A percentile compares a stretch with the other conserved stretches of the same genome.
These are phyloP conservation scores for Heteromeles arbutifolia DNA, from an alignment of 306 rosid genomes.

Conservation along the genomic window DNA sequence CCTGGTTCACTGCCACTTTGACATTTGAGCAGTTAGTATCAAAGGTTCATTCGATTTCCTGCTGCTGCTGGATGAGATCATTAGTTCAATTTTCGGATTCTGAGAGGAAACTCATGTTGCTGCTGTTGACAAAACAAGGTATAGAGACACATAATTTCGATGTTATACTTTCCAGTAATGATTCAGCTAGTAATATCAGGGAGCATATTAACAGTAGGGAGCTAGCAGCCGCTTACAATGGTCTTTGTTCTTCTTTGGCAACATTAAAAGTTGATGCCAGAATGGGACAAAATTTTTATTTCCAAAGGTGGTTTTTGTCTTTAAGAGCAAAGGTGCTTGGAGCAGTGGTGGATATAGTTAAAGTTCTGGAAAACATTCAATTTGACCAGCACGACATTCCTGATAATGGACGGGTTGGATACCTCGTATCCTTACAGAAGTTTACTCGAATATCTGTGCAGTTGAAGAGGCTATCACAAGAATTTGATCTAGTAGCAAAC, in stretches of 20 bases:
- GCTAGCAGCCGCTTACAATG: slow-evolving; percentile 35
- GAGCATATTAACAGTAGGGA: slow-evolving; percentile 15
- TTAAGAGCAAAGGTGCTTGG: slow-evolving; percentile 41
- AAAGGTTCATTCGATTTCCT: slow-evolving; percentile 33
- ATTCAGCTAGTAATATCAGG: slow-evolving; percentile 4
- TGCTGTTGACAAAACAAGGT: slow-evolving; percentile 24
- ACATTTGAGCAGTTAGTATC: slow-evolving; percentile 30
- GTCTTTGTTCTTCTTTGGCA: slow-evolving; percentile 39
- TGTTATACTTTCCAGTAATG: background rate
- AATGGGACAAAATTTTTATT: slow-evolving; percentile 34
- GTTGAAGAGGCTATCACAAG: slow-evolving; percentile 35
- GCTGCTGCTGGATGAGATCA: slow-evolving; percentile 41
- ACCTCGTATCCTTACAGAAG: slow-evolving; percentile 17
- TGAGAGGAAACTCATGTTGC: slow-evolving; percentile 35
- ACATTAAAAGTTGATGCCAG: slow-evolving; percentile 32
- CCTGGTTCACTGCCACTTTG: slow-evolving; percentile 36
- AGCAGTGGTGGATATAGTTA: slow-evolving; percentile 27
- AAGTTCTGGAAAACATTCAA: slow-evolving; percentile 20
- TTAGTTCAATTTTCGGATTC: slow-evolving; percentile 40
- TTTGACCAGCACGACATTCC: slow-evolving; percentile 3
- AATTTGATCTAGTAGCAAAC: slow-evolving; percentile 37
- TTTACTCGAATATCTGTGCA: slow-evolving; percentile 29
- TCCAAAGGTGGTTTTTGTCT: slow-evolving; percentile 62
- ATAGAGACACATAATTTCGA: slow-evolving; percentile 23
- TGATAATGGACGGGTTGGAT: slow-evolving; percentile 10